Base-by-base conservation (phyloP, 1,284 basidiomycete genomes). In the Naganishia liquefaciens region DNA sequence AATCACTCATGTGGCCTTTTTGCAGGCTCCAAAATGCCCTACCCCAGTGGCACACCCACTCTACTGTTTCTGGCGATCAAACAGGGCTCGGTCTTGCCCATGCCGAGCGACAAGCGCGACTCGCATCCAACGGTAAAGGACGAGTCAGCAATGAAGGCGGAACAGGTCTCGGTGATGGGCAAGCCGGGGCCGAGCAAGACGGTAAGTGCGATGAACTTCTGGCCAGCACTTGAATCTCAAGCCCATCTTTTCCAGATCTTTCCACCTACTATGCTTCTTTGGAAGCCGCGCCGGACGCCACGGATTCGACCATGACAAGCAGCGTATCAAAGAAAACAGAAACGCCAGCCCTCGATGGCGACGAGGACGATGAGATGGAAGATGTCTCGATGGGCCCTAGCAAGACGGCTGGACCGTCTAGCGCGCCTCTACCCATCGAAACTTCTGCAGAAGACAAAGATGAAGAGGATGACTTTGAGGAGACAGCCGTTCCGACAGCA, bases 1-100 rank as follows among this genome's bases (percentile, higher is more conserved):
- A 28, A 47, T 44, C 44, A 30, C 27, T 33, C 25, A 44, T 23
- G 52, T 63, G 19, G 5, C 15, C 66, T 69, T 60, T 28, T 57
- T 43, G 30, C 70, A 79, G 83, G 62, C 86, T 88, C 76, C 93
- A 97, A 80, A 98, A 98, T 75, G 86, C 88, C 0, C 80, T 99
- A 51, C 95, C 95, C 0, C 84, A 88, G 10, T 98, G 95, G 95
- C 90, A 96, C 80, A 83, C 93, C 68, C 88, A 91, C 76, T 94
- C 91, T 75, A 99, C 95, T 3, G 90, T 99, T 69, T 89, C 92
- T 15, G 93, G 93, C 21, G 88, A 94, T 71, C 80, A 90, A 68
- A 97, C 94, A 0, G 88, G 91, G 21, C 82, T 95, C 30, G 94
- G 93, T 9, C 50, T 74, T 53, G 70, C 70, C 43, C 70, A 72